Base-by-base conservation (phyloP, 768 basidiomycete genomes). In the Tulasnella sp. region DNA sequence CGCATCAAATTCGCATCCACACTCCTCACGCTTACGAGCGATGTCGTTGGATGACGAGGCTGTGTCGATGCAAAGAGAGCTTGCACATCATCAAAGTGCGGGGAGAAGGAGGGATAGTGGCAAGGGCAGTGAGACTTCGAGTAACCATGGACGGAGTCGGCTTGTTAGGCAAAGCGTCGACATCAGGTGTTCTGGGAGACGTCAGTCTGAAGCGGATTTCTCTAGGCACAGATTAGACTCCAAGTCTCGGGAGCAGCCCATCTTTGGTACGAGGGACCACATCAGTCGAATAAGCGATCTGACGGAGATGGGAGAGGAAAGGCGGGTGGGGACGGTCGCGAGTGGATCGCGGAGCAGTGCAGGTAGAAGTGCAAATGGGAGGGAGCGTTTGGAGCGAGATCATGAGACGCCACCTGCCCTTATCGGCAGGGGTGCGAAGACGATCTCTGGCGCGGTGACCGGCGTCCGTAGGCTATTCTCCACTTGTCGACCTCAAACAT, bases 41-140 rank as follows among this genome's bases (percentile, higher is more conserved):
- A 49, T 57, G 43, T 45, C 43, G 15, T 44, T 57, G 12, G 55
- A 57, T 44, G 55, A 49, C 19, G 55, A 57, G 22, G 55, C 55
- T 27, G 42, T 57, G 2, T 41, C 55, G 27, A n/a, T n/a, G 9
- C 22, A 44, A 21, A 43, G 55, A 4, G 55, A 41, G 3, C 42
- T 30, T 7, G 41, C 17, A 21, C 29, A 27, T 25, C 30, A 44
- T n/a, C 22, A n/a, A 3, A 41, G 42, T 22, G 52, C 31, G n/a
- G 25, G 55, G 12, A 49, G 55, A 21, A 54, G 53, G 34, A n/a
- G n/a, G n/a, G n/a, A n/a, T n/a, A 38, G 55, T 5, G 52, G n/a
- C n/a, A n/a, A n/a, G n/a, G n/a, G n/a, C n/a, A n/a, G n/a, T n/a
- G n/a, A n/a, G n/a, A n/a, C n/a, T 8, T 31, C 42, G 24, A n/a